Base-by-base conservation (phyloP, 345 rosid genomes). In the Citrus sinensis region DNA sequence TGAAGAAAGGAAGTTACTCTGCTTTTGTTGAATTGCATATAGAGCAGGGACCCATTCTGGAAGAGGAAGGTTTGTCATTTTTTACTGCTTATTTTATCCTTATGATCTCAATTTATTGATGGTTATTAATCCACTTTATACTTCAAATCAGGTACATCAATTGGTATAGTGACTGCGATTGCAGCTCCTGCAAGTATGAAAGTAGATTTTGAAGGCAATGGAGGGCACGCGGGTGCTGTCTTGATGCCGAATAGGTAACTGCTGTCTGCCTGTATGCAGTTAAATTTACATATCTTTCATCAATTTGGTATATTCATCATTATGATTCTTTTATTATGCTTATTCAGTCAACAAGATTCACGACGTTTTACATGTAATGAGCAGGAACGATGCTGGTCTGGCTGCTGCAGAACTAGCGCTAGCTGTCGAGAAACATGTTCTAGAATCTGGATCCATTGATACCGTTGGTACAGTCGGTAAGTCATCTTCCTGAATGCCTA, bases 101-200 rank as follows among this genome's bases (percentile, higher is more conserved):
- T 17, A 13, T 73, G 60, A 25, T 13, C 9, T 51, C 27, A 32
- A 30, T 71, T 39, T 70, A 9, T 68, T 13, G 8, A 40, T 22
- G 16, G 42, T 29, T 13, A 2, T 29, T 85, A 58, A 80, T 82
- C 20, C 20, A 5, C 75, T 27, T 40, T 78, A 51, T 81, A 55
- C 75, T 67, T 79, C 14, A 25, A 35, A 60, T 54, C 85, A 95
- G 98, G 94, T 79, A 66, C 86, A 85, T 85, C 95, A 40, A 88
- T 95, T 37, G 98, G 99, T 71, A 83, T 95, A 61, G 96, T 95
- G 77, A 93, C 98, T 67, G 97, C 95, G 40, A 95, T 95, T 79
- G 99, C 99, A 19, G 99, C 99, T 74, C 99, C 98, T 65, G 98
- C 98, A 81, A 95, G 99, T 85, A 81, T 95, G 63, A 95, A 87